phyloP scores from a whole-genome alignment of 1,284 basidiomycete species.

The Cryptococcus deneoformans region DNA sequence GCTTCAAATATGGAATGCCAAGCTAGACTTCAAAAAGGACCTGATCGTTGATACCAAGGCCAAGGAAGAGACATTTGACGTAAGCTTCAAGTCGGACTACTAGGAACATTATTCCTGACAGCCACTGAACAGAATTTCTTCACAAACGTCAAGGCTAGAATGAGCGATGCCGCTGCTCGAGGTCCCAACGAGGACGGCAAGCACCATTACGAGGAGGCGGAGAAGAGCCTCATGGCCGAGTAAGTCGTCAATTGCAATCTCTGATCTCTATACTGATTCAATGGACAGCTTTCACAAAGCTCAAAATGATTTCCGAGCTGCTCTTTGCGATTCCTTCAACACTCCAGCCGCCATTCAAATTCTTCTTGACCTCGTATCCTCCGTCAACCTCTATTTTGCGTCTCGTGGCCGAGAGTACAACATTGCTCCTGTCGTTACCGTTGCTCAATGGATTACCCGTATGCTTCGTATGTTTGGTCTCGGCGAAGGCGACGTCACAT shows the following conservation, averaged over 20 bases:
- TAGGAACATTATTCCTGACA: neutral
- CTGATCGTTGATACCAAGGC: constrained; percentile 80
- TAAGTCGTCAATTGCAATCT: constrained; percentile 42
- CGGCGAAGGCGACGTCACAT: constrained; percentile 62
- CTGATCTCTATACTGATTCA: neutral
- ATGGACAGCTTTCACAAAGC: constrained; percentile 64
- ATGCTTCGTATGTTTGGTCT: constrained; percentile 97
- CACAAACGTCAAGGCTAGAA: constrained; percentile 75
- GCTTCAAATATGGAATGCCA: constrained; percentile 85
- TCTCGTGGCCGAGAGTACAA: constrained; percentile 54
- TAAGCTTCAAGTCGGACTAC: constrained; percentile 49
- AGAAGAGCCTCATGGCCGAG: constrained; percentile 64
- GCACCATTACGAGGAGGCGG: constrained; percentile 57
- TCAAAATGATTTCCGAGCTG: constrained; percentile 77
- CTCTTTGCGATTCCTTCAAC: constrained; percentile 97
- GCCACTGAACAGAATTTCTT: constrained; percentile 81
- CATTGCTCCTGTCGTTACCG: constrained; percentile 65
- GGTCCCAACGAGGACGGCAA: constrained; percentile 45
- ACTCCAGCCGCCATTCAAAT: constrained; percentile 74
- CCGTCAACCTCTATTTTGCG: constrained; percentile 83
- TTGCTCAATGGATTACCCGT: constrained; percentile 78
- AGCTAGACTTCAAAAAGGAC: constrained; percentile 92
- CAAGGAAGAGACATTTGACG: constrained; percentile 84
- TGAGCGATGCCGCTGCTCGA: constrained; percentile 48
- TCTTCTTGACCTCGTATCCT: constrained; percentile 79